Conservation (phyloP, 2,329 filamentous ascomycete genomes). For the Didymella pomorum region DNA sequence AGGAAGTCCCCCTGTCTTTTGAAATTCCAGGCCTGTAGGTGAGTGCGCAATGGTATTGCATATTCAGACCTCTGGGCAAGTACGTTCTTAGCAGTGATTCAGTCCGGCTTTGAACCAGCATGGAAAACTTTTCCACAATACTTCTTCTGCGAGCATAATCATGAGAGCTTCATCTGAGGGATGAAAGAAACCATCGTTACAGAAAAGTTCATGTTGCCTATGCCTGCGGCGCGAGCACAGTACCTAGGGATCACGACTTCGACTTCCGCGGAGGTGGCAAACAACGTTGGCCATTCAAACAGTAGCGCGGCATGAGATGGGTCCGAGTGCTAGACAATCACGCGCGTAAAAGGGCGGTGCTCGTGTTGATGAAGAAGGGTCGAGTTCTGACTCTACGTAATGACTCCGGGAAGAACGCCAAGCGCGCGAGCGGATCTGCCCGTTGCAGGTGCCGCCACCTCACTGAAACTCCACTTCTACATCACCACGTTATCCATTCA, state of each 20-base stretch:
- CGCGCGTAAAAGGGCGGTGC: conserved; percentile 14
- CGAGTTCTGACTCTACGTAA: conserved; percentile 8
- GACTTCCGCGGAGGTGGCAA: background rate
- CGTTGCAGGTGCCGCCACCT: conserved; percentile 9
- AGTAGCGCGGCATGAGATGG: background rate
- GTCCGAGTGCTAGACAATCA: background rate
- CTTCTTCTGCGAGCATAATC: no score
- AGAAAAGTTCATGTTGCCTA: background rate
- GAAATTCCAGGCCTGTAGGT: background rate
- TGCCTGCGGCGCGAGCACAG: background rate
- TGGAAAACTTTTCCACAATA: no score
- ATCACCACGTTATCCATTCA: conserved; percentile 4
- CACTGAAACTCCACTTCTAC: conserved; percentile 13
- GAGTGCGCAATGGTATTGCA: no score
- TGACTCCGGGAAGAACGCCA: conserved; percentile 14
- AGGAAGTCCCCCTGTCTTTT: no score
- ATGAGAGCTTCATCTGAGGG: no score
- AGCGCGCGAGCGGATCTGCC: conserved; percentile 12
- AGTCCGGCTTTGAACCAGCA: no score
- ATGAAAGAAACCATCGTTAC: background rate
- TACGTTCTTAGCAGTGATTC: background rate
- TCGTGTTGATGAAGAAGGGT: conserved; percentile 5
- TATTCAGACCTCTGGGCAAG: background rate
- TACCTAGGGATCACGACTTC: background rate
- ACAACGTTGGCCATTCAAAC: background rate